Evolutionary conservation across 306 rosid species (phyloP).

Genomic region (Canavalia gladiata): DNA sequence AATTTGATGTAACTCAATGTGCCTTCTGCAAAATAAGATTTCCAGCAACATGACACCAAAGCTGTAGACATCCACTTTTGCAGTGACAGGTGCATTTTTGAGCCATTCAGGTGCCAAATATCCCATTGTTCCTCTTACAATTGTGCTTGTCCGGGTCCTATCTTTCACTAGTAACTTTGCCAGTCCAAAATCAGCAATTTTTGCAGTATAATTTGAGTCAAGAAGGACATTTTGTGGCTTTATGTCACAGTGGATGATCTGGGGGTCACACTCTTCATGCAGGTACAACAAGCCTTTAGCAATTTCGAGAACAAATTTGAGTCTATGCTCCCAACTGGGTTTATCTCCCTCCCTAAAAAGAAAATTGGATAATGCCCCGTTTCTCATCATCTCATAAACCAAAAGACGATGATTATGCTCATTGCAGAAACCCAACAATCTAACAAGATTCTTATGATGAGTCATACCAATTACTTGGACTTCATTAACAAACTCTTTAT

Average conservation of each 20-base stretch:
- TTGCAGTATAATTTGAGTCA: conserved; percentile 45
- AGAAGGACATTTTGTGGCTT: conserved; percentile 59
- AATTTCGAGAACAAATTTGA: conserved; percentile 42
- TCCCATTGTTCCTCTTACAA: conserved; percentile 56
- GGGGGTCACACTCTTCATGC: conserved; percentile 55
- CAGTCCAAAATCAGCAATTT: conserved; percentile 53
- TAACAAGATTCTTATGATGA: conserved; percentile 50
- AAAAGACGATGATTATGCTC: conserved; percentile 48
- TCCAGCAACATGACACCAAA: conserved; percentile 51
- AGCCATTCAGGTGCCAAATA: conserved; percentile 61
- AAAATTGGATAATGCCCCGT: conserved; percentile 45
- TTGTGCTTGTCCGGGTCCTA: conserved; percentile 44
- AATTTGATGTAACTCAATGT: conserved; percentile 47
- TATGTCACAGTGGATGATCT: conserved; percentile 55
- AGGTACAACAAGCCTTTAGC: conserved; percentile 49
- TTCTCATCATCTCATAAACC: conserved; percentile 54
- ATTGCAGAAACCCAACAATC: conserved; percentile 50
- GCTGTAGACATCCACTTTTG: conserved; percentile 57
- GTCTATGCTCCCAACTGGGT: conserved; percentile 53
- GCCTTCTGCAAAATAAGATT: conserved; percentile 49
- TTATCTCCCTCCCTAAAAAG: conserved; percentile 39
- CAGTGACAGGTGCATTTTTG: conserved; percentile 51
- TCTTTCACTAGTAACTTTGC: conserved; percentile 48
- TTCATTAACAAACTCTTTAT: conserved; percentile 51
- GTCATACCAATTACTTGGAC: conserved; percentile 56